Conservation (phyloP, 1,139 yeast species). For the Geotrichum carabidarum region DNA sequence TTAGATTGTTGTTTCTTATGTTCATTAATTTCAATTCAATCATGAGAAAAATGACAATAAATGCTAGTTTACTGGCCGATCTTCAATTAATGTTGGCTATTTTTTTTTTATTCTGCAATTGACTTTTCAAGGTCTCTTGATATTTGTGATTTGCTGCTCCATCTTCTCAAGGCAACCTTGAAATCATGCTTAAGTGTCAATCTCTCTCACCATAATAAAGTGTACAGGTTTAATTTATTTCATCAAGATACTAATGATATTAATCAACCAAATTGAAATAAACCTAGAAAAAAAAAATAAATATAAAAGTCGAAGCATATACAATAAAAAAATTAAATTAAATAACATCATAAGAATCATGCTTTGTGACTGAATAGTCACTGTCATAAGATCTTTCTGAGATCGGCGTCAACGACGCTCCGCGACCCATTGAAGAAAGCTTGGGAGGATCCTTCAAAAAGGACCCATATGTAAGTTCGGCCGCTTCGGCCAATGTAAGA, state of each 20-base stretch:
- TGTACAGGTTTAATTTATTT: too few relatives aligned
- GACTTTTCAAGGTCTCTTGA: too few relatives aligned
- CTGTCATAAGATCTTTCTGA: slow-evolving; percentile 15
- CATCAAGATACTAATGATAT: neutral
- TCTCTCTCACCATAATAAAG: too few relatives aligned
- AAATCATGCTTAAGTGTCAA: too few relatives aligned
- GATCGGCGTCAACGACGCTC: slow-evolving; percentile 16
- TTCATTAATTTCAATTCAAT: too few relatives aligned
- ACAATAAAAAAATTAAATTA: neutral
- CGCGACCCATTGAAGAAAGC: slow-evolving; percentile 1
- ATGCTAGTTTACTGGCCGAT: too few relatives aligned
- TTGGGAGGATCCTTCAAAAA: slow-evolving; percentile 7
- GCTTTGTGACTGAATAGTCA: slow-evolving; percentile 7
- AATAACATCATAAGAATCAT: slow-evolving; percentile 1
- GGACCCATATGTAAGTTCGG: slow-evolving; percentile 6
- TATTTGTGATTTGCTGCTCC: too few relatives aligned
- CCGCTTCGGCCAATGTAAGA: slow-evolving; percentile 5
- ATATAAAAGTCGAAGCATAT: neutral
- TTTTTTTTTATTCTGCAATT: too few relatives aligned
- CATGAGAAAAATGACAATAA: too few relatives aligned
- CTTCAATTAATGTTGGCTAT: too few relatives aligned
- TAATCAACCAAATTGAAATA: neutral
- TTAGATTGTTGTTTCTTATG: too few relatives aligned
- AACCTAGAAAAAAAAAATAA: neutral
- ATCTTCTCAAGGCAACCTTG: too few relatives aligned